Base-by-base conservation (phyloP, 805 yeast genomes). In the Torulaspora franciscae region DNA sequence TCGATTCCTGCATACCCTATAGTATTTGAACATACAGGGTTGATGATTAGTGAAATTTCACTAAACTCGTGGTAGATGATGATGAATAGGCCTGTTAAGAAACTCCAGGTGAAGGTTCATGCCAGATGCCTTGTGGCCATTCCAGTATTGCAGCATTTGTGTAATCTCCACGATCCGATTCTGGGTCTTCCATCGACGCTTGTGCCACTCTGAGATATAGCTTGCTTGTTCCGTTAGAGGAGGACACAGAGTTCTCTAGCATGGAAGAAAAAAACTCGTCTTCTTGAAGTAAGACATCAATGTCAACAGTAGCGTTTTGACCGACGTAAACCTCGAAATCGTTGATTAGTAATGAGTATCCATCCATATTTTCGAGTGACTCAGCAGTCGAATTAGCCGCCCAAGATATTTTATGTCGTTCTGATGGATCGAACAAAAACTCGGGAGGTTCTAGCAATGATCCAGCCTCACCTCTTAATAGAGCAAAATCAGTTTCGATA, bases 311-410 rank as follows among this genome's bases (percentile, higher is more conserved):
- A 3, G 70, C 63, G 5, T 71, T 67, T 3, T 62, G 59, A 0
- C 88, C 95, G 5, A 80, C 76, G 57, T 75, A 85, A 17, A 81
- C 68, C 62, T 89, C 96, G 14, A 89, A 68, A 58, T 89, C 97
- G 56, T 89, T 88, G 23, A 89, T 67, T 32, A 89, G 57, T 37
- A 89, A 62, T 0, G 95, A 83, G 42, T 73, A 76, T 0, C 82
- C 81, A 25, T 74, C 68, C 50, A 72, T 64, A 19, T 52, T 55
- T 1, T 66, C 68, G 33, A 56, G 52, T 1, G 58, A 41, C 36
- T 58, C 59, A 3, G 43, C 40, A 4, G 44, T 36, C 4, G 55
- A 42, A 38, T 49, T 43, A 13, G 52, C n/a, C 9, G 47, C 17
- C 70, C 68, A 69, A 2, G 69, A 52, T 2, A 68, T 29, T 2